phyloP scores from a whole-genome alignment of 257 asterid species.

The Verbena officinalis region DNA sequence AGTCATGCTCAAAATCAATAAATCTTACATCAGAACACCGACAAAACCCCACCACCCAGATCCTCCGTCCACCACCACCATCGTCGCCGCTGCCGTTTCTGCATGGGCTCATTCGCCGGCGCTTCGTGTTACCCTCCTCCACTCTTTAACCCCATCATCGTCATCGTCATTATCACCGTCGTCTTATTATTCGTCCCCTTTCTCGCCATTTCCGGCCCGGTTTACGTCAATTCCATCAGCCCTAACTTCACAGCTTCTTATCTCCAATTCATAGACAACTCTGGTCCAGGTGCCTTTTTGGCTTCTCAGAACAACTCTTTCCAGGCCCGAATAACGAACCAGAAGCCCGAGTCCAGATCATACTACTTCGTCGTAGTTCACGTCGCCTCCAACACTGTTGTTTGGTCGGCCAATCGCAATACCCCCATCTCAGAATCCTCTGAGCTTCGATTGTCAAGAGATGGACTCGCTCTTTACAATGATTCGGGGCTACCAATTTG shows the following conservation, averaged over 20 bases:
- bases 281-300: slow-evolving; percentile 39
- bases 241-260: slow-evolving; percentile 36
- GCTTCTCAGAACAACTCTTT: slow-evolving; percentile 35
- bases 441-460: slow-evolving; percentile 16
- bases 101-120: slow-evolving; percentile 36
- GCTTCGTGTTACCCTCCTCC: not conserved
- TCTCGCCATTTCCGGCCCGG: slow-evolving; percentile 26
- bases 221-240: slow-evolving; percentile 19
- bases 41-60: slow-evolving; percentile 7
- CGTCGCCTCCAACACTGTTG: slow-evolving; percentile 17
- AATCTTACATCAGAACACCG: not conserved
- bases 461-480: slow-evolving; percentile 33
- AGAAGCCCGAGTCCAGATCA: slow-evolving; percentile 18
- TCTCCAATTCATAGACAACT: slow-evolving; percentile 27
- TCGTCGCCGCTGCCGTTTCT: slow-evolving; percentile 19
- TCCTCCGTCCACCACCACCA: slow-evolving; percentile 1
- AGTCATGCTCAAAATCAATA: not conserved
- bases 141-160: not conserved
- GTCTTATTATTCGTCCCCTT: slow-evolving; percentile 17
- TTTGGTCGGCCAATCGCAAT: slow-evolving; percentile 49
- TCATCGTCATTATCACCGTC: not conserved
- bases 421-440: slow-evolving; percentile 35
- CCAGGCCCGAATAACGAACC: slow-evolving; percentile 35
- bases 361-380: slow-evolving; percentile 36
- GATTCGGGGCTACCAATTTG: slow-evolving; percentile 42